Evolutionary conservation across 768 basidiomycete genomes (phyloP).

Genomic region (Boletus bicolor): DNA sequence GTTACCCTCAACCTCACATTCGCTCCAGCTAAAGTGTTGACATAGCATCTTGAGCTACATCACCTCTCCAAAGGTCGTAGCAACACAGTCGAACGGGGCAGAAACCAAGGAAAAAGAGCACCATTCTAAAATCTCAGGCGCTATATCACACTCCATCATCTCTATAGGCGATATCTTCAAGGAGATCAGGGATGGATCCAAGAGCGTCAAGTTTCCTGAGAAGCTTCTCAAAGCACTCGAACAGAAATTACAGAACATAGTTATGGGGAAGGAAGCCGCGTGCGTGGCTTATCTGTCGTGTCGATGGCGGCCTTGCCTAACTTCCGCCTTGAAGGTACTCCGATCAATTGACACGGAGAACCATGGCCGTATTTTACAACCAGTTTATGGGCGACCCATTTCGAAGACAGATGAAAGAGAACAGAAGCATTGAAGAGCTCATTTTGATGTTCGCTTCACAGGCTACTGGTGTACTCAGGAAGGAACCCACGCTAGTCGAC

Average conservation of each 20-base stretch:
- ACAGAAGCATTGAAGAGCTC: constrained; percentile 95
- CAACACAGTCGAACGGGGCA: constrained; percentile 27
- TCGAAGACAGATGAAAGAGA: constrained; percentile 90
- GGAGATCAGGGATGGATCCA: constrained; percentile 72
- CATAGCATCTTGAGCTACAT: constrained; percentile 70
- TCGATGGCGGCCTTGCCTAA: constrained; percentile 5
- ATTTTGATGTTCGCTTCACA: constrained; percentile 95
- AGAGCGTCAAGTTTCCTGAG: constrained; percentile 91
- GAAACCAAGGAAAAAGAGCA: constrained; percentile 61
- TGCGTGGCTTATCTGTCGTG: constrained; percentile 41
- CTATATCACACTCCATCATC: constrained; percentile 53
- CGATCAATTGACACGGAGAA: constrained; percentile 84
- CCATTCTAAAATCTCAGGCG: constrained; percentile 60
- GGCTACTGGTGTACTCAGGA: constrained; percentile 82
- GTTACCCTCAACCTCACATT: background rate
- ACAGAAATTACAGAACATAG: constrained; percentile 84
- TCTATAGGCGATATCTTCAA: constrained; percentile 78
- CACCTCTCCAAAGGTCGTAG: constrained; percentile 54
- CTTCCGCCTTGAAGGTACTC: constrained; percentile 56
- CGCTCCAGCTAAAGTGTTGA: constrained; percentile 8
- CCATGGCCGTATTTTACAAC: constrained; percentile 90
- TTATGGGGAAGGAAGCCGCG: constrained; percentile 89
- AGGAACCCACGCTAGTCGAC: constrained; percentile 77
- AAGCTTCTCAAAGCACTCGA: constrained; percentile 90
- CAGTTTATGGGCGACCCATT: constrained; percentile 85